Evolutionary conservation across 495 filamentous ascomycete genomes (phyloP).

Genomic region (Hyphodiscus hymeniophilus): DNA sequence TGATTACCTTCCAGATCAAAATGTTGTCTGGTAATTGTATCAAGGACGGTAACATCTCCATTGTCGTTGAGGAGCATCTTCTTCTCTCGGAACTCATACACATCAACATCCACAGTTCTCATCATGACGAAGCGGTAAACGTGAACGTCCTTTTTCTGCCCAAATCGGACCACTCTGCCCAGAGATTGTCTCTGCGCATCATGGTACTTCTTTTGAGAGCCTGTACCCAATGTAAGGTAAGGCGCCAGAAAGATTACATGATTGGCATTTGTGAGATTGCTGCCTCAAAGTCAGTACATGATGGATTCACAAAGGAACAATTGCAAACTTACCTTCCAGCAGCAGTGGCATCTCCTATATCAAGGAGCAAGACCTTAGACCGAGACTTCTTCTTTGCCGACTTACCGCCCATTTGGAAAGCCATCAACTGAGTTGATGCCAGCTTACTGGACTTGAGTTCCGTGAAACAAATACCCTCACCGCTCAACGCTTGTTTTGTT

Average conservation of each 20-base stretch:
- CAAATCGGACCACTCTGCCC: constrained; percentile 57
- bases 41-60: too few species aligned
- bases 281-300: constrained; percentile 25
- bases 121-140: too few species aligned
- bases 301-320: not conserved
- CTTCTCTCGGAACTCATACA: too few species aligned
- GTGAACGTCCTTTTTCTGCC: constrained; percentile 62
- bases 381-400: not conserved
- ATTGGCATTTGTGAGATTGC: constrained; percentile 68
- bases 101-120: too few species aligned
- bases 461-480: too few species aligned
- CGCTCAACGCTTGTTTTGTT: too few species aligned
- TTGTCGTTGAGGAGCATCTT: too few species aligned
- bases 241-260: constrained; percentile 72
- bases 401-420: too few species aligned
- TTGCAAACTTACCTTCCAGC: constrained; percentile 55
- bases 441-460: too few species aligned
- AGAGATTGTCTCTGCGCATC: constrained; percentile 61
- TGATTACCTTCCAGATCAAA: too few species aligned
- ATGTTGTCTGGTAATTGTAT: too few species aligned
- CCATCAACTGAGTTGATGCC: too few species aligned
- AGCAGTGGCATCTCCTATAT: constrained; percentile 53
- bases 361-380: constrained; percentile 54
- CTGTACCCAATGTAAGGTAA: constrained; percentile 30
- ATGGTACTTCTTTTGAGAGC: constrained; percentile 50